Base-by-base conservation (phyloP, 2,329 filamentous ascomycete species). In the Pseudogymnoascus sp. region DNA sequence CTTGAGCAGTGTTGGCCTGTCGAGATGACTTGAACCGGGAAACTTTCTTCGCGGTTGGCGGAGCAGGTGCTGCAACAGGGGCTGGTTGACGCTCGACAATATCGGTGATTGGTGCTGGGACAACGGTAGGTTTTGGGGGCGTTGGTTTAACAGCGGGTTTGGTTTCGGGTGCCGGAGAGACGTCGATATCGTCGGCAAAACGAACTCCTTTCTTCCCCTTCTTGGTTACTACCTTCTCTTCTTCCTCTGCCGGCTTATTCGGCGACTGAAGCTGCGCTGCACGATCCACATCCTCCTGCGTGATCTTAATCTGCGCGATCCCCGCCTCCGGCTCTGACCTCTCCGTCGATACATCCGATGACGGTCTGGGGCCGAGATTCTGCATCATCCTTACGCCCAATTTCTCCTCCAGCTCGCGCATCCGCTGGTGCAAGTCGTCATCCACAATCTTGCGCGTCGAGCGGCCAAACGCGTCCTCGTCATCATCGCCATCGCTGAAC, bases 331-430 rank as follows among this genome's bases (percentile, higher is more conserved):
- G 72, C 11, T 72, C 71, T 4, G 76, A 65, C 42, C 74, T 71
- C 2, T 70, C 64, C 9, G 64, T 64, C 3, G 59, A 61, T 61
- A 69, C 60, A 68, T 76, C 72, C 17, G 68, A 68, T 17, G 73
- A 68, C 3, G 66, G 63, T 68, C 78, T 74, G 65, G 83, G 85
- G 62, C 81, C 84, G 57, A 87, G 71, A 71, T 83, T 87, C 71
- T 80, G 80, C 66, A 77, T 78, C 62, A 69, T 68, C 64, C 73
- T 83, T 67, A 87, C 83, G n/a, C 80, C 82, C 0, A 97, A 81
- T 67, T 86, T 88, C 72, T 87, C 81, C 75, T 97, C 90, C 4
- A 99, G 79, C 68, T 93, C 90, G 50, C 89, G 82, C 95, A 99
- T 97, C 68, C 90, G 83, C 69, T 84, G 81, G 33, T 87, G 85